phyloP scores from a whole-genome alignment of 1,284 basidiomycete genomes.

The Sparassis latifolia region DNA sequence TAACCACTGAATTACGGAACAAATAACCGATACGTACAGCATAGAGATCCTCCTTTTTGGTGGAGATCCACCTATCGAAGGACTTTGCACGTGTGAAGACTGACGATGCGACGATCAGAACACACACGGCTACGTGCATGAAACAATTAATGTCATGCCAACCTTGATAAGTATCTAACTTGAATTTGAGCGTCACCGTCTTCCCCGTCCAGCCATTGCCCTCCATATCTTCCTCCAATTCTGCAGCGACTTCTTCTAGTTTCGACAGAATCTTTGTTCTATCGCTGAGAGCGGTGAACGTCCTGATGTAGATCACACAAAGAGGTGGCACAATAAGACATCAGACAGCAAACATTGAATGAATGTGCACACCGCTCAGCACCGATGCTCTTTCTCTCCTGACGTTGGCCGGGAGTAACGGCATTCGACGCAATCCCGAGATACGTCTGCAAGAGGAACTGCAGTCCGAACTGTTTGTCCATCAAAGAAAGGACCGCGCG shows the following conservation, averaged over 20 bases:
- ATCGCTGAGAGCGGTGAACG: conserved; percentile 65
- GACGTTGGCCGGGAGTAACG: conserved; percentile 68
- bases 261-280: conserved; percentile 65
- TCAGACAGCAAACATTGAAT: neutral
- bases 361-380: conserved; percentile 60
- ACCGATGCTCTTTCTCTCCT: conserved; percentile 86
- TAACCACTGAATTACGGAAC: neutral
- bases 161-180: conserved; percentile 77
- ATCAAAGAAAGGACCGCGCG: conserved; percentile 70
- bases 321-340: neutral
- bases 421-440: conserved; percentile 82
- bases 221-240: conserved; percentile 75
- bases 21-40: conserved; percentile 39
- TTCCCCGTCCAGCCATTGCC: conserved; percentile 66
- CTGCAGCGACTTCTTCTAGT: conserved; percentile 72
- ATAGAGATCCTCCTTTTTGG: conserved; percentile 74
- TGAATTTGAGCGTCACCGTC: conserved; percentile 77
- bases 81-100: conserved; percentile 82
- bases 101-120: conserved; percentile 20
- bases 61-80: conserved; percentile 62
- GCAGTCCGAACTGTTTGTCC: conserved; percentile 79
- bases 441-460: conserved; percentile 68
- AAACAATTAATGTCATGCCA: conserved; percentile 6
- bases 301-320: conserved; percentile 37
- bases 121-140: neutral